Conservation (phyloP, 805 yeast genomes). For the Suhomyces prunicola region DNA sequence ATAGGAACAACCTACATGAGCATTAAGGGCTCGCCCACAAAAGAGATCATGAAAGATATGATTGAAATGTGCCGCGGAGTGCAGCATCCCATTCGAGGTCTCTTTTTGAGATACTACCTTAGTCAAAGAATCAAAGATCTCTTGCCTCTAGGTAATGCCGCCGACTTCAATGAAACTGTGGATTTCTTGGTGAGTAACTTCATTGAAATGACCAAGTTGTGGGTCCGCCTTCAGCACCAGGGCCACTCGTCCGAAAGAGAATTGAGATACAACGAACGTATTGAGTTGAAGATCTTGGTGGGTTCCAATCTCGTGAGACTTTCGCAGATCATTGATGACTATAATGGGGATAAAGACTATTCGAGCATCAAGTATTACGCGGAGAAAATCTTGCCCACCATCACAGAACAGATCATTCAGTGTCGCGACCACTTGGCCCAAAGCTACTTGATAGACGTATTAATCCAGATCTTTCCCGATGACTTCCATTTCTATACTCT, state of each 20-base stretch:
- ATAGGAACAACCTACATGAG: slow-evolving; percentile 89
- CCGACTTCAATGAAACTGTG: slow-evolving; percentile 62
- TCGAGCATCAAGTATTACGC: slow-evolving; percentile 34
- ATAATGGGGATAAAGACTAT: slow-evolving; percentile 35
- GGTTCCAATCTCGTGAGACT: slow-evolving; percentile 90
- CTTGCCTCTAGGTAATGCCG: slow-evolving; percentile 41
- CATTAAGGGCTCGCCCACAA: slow-evolving; percentile 70
- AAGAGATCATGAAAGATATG: slow-evolving; percentile 91
- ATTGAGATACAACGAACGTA: slow-evolving; percentile 73
- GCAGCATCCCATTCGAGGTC: slow-evolving; percentile 90
- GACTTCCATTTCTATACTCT: slow-evolving; percentile 80
- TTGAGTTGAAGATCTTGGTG: slow-evolving; percentile 84
- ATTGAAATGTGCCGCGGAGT: slow-evolving; percentile 97
- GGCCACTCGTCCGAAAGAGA: slow-evolving; percentile 84
- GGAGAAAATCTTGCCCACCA: slow-evolving; percentile 64
- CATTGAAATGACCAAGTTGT: slow-evolving; percentile 94
- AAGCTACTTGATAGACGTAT: slow-evolving; percentile 84
- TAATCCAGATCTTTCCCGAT: slow-evolving; percentile 93
- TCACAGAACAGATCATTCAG: slow-evolving; percentile 87
- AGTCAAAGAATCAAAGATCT: slow-evolving; percentile 77
- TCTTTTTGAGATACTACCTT: slow-evolving; percentile 84
- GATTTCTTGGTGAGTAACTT: slow-evolving; percentile 82
- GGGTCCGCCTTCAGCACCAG: slow-evolving; percentile 96
- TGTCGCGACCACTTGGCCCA: slow-evolving; percentile 92
- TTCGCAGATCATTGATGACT: slow-evolving; percentile 79